Evolutionary conservation across 495 filamentous ascomycete genomes (phyloP), one percentile per base, ranked within the genome.

Genomic region (Cetradonia linearis): DNA sequence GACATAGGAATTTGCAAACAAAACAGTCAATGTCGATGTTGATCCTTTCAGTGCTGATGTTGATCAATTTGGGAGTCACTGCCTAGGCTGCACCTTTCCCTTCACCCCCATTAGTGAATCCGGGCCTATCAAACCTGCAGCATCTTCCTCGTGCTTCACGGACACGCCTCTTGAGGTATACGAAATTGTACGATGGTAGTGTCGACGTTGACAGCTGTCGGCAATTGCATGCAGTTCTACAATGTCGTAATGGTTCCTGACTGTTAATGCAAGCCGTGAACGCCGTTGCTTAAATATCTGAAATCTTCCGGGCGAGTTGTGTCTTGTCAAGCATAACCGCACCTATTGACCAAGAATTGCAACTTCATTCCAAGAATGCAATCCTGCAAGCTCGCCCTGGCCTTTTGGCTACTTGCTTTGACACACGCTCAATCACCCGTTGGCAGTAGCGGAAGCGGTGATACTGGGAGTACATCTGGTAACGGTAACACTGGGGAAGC

Each of bases 361-460:
- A 38, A 13, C 18, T 20, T 28, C 27, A 16, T 3, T 30, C 38
- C 28, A 5, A 37, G 1, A 49, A 60, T 60, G 58, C 48, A 60
- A 11, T 25, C 54, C 37, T n/a, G 23, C 37, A 54, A 46, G 1
- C 13, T 60, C 37, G 33, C 52, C 48, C 37, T 60, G 33, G 6
- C 9, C n/a, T 46, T 60, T 18, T 40, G 36, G 28, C 28, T 60
- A 20, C 46, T 42, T 10, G 37, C 58, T n/a, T 44, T 28, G 34
- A 48, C 58, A 13, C 40, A 42, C 25, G 33, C 58, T 10, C 49
- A 60, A 16, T 53, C 58, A 7, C 58, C 58, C 1, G 58, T 60
- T 3, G 58, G 49, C 28, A 40, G 47, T 16, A 60, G 58, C 38
- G 58, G 47, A n/a, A 54, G 58, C 23, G 58, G 58, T 1, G 58